These are phyloP conservation scores for Hordeum marinum DNA, from an alignment of 176 grass and related monocot species.

Conservation along the genomic window DNA sequence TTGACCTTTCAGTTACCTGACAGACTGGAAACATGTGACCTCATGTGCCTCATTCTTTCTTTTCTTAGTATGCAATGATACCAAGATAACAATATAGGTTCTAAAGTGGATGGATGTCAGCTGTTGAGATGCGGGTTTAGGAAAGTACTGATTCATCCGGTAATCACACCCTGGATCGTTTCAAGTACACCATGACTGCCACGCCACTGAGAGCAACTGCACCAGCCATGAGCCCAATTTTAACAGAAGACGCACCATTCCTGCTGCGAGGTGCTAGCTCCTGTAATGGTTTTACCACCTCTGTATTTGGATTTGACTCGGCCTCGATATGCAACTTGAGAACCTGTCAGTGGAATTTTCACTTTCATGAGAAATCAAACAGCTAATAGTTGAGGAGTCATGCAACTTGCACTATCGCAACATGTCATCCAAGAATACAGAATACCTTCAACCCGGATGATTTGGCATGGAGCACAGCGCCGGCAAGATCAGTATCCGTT, in stretches of 20 bases:
- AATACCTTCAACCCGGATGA: conserved; percentile 83
- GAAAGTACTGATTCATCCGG: neutral
- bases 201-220: conserved; percentile 47
- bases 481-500: conserved; percentile 64
- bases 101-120: neutral
- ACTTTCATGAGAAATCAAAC: conserved; percentile 21
- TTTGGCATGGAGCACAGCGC: conserved; percentile 75
- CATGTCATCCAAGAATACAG: neutral
- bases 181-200: conserved; percentile 75
- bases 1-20: neutral
- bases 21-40: neutral
- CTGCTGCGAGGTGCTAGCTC: conserved; percentile 35
- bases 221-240: conserved; percentile 50
- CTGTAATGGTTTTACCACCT: conserved; percentile 25
- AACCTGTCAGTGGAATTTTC: conserved; percentile 42
- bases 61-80: conserved; percentile 5
- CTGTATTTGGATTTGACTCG: conserved; percentile 14
- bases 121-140: neutral
- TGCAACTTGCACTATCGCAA: neutral
- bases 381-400: neutral
- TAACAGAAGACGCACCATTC: conserved; percentile 23
- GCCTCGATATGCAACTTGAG: conserved; percentile 77
- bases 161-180: conserved; percentile 72
- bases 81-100: neutral
- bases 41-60: neutral